These are phyloP conservation scores for Capniomyces stellatus DNA, from an alignment of 371 early-diverging fungal species.

Conservation along the genomic window DNA sequence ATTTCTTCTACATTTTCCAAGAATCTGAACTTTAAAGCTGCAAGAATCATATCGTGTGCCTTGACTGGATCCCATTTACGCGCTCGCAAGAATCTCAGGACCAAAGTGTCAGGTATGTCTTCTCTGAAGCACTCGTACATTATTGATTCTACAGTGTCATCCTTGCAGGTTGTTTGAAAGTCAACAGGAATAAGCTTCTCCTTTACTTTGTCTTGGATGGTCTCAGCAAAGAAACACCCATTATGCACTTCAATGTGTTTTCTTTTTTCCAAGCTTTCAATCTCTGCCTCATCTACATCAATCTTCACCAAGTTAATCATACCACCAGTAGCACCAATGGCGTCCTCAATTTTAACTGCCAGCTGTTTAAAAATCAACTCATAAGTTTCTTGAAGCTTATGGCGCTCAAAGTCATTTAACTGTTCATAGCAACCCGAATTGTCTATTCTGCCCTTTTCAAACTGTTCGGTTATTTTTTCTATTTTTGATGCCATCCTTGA, in stretches of 20 bases:
- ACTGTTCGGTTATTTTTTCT: conserved; percentile 21
- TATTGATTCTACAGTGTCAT: conserved; percentile 14
- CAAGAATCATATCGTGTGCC: conserved; percentile 31
- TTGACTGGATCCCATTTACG: conserved; percentile 34
- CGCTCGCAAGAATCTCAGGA: conserved; percentile 37
- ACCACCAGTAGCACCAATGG: conserved; percentile 13
- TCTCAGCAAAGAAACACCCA: conserved; percentile 28
- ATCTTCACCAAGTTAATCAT: conserved; percentile 7
- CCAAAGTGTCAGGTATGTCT: conserved; percentile 31
- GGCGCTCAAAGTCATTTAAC: conserved; percentile 30
- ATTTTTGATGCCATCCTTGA: neutral
- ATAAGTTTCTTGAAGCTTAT: conserved; percentile 35
- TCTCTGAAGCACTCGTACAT: conserved; percentile 26
- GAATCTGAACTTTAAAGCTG: conserved; percentile 29
- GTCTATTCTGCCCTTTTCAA: conserved; percentile 18
- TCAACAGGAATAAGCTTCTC: conserved; percentile 18
- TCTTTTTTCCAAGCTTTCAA: conserved; percentile 17
- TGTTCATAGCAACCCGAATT: conserved; percentile 14
- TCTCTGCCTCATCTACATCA: conserved; percentile 9
- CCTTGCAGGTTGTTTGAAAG: conserved; percentile 27
- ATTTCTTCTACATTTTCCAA: conserved; percentile 24
- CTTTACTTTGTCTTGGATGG: conserved; percentile 25
- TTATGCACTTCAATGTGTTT: conserved; percentile 18
- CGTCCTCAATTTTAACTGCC: conserved; percentile 21
- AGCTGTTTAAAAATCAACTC: conserved; percentile 28